Evolutionary conservation across 352 stramenopile species (phyloP).

Genomic region (Phytophthora cactorum): DNA sequence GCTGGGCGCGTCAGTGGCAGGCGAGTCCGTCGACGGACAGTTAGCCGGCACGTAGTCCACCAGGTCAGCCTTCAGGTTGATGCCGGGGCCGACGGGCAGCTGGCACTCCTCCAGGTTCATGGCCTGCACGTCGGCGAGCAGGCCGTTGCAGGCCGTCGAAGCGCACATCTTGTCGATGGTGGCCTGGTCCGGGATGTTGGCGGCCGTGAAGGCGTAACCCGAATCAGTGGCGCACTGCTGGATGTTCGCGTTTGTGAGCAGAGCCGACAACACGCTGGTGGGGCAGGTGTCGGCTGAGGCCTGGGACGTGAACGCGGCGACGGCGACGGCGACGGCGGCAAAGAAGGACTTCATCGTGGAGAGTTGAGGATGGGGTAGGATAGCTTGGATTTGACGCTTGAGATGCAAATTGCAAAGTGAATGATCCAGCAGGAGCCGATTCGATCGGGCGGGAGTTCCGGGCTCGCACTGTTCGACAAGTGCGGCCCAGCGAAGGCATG

Average conservation of each 20-base stretch:
- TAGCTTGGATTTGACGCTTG: conserved; percentile 39
- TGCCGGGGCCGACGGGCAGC: conserved; percentile 32
- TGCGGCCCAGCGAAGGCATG: conserved; percentile 7
- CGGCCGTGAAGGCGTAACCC: conserved; percentile 39
- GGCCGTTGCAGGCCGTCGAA: conserved; percentile 31
- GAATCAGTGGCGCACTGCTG: conserved; percentile 36
- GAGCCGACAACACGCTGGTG: conserved; percentile 15
- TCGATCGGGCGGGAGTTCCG: conserved; percentile 18
- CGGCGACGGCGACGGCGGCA: conserved; percentile 21
- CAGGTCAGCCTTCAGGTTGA: conserved; percentile 35
- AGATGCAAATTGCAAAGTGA: conserved; percentile 47
- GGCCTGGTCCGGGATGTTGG: conserved; percentile 25
- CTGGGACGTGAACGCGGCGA: conserved; percentile 25
- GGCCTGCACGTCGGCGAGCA: conserved; percentile 27
- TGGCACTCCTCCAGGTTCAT: conserved; percentile 37
- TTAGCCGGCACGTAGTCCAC: conserved; percentile 37
- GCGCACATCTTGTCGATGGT: conserved; percentile 37
- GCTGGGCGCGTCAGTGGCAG: conserved; percentile 2
- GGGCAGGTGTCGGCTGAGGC: conserved; percentile 24
- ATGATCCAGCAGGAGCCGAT: conserved; percentile 22
- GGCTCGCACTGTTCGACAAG: conserved; percentile 32
- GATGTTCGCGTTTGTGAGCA: conserved; percentile 37
- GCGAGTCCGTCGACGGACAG: conserved; percentile 28
- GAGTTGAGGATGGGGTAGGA: conserved; percentile 17
- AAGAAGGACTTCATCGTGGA: conserved; percentile 42